Base-by-base conservation (phyloP, 345 rosid genomes). In the Eutrema japonicum region DNA sequence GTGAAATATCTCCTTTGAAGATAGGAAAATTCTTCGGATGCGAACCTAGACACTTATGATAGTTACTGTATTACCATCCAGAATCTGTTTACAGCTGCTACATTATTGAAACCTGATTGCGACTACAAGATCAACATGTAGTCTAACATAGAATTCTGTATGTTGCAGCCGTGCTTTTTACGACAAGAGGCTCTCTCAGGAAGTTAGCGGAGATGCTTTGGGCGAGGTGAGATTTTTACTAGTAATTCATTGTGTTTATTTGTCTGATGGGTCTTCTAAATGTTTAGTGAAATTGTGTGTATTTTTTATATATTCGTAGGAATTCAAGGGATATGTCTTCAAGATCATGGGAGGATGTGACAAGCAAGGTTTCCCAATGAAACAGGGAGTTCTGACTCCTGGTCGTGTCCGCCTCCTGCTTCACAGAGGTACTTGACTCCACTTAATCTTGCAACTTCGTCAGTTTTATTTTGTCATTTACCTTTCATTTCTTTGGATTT, bases 301-400 rank as follows among this genome's bases (percentile, higher is more conserved):
- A 0, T 7, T 14, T 6, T 27, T 32, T 13, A 11, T 27, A 8
- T 13, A 58, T 12, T 55, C 36, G 8, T 62, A 92, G 97, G 92
- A 92, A 72, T 89, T 92, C 76, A 92, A 82, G 74, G 96, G 97
- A 1, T 92, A 92, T 41, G 83, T 92, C 6, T 92, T 89, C 77
- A 89, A 89, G 81, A 92, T 86, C 80, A 92, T 72, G 97, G 96
- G 92, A 68, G 97, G 97, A 22, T 92, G 94, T 26, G 96, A 89
- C 87, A 89, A 89, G 80, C 97, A 92, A 66, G 96, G 97, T 16
- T 89, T 92, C 64, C 94, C 97, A 32, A 88, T 88, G 96, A 88
- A 92, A 81, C 97, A 92, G 76, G 97, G 96, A 75, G 97, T 88
- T 71, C 76, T 88, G 13, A 88, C 97, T 51, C 85, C 90, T 10